Evolutionary conservation across 176 grass and related monocot species (phyloP).

Genomic region (Rhynchospora tenuis): DNA sequence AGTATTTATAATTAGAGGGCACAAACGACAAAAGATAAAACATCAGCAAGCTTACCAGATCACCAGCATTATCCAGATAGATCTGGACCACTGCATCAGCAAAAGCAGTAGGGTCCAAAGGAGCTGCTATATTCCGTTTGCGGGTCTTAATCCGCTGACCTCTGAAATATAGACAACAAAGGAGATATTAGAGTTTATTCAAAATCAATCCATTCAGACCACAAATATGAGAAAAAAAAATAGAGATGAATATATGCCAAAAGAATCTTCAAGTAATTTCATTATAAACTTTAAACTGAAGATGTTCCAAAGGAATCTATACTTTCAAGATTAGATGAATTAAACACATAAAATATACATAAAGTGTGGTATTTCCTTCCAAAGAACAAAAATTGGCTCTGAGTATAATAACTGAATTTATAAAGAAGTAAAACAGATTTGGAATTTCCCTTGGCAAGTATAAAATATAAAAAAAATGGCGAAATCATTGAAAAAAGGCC

Average conservation of each 20-base stretch:
- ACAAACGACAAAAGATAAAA: not conserved
- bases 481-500: not conserved
- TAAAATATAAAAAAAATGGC: not conserved
- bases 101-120: conserved; percentile 96
- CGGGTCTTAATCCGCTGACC: conserved; percentile 99
- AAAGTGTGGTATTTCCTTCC: not conserved
- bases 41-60: conserved; percentile 42
- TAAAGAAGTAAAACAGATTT: not conserved
- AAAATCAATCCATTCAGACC: not conserved
- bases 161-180: conserved; percentile 37
- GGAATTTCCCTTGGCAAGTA: not conserved
- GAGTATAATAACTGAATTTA: not conserved
- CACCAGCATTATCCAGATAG: conserved; percentile 98
- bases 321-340: not conserved
- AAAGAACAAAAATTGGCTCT: not conserved
- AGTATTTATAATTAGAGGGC: not conserved
- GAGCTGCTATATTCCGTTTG: conserved; percentile 90
- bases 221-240: not conserved
- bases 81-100: conserved; percentile 99
- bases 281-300: not conserved
- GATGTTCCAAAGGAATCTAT: not conserved
- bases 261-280: conserved; percentile 9
- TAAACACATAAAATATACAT: not conserved
- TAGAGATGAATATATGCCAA: conserved; percentile 5
- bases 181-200: not conserved